phyloP scores from a whole-genome alignment of 768 basidiomycete genomes.

The Russula foetens region DNA sequence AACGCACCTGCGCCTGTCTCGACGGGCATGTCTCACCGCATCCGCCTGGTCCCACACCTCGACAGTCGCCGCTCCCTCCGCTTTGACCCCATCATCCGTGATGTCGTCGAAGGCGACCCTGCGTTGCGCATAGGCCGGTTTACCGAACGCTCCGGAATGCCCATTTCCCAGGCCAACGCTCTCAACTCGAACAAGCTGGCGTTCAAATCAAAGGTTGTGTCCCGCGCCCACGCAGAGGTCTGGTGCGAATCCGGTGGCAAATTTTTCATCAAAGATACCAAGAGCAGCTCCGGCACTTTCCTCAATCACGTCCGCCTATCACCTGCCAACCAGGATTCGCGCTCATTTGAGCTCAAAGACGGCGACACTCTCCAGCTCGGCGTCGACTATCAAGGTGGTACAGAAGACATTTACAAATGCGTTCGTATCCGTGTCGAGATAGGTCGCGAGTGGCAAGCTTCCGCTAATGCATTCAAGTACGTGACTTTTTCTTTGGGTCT shows the following conservation, averaged over 20 bases:
- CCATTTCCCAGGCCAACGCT: constrained; percentile 57
- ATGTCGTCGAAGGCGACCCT: constrained; percentile 61
- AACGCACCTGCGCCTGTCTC: constrained; percentile 19
- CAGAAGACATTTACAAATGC: constrained; percentile 94
- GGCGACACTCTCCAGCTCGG: constrained; percentile 94
- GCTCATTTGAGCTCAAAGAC: constrained; percentile 74
- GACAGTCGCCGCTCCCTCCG: constrained; percentile 82
- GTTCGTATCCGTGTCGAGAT: constrained; percentile 94
- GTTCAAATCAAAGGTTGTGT: constrained; percentile 94
- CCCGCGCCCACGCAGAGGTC: constrained; percentile 89
- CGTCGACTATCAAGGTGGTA: constrained; percentile 95
- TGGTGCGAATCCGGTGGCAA: constrained; percentile 64
- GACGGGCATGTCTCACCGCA: constrained; percentile 46
- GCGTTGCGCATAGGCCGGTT: constrained; percentile 88
- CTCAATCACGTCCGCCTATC: constrained; percentile 90
- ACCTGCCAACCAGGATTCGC: constrained; percentile 72
- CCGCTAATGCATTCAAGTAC: constrained; percentile 87
- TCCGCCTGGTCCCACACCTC: constrained; percentile 92
- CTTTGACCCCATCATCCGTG: constrained; percentile 88
- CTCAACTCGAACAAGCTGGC: constrained; percentile 78
- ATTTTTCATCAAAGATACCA: constrained; percentile 88
- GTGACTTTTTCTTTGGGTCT: constrained; percentile 21
- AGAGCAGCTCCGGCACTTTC: constrained; percentile 87
- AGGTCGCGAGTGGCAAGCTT: constrained; percentile 84
- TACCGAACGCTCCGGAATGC: constrained; percentile 75